These are phyloP conservation scores for Perilla frutescens DNA, from an alignment of 257 asterid species.

Conservation along the genomic window DNA sequence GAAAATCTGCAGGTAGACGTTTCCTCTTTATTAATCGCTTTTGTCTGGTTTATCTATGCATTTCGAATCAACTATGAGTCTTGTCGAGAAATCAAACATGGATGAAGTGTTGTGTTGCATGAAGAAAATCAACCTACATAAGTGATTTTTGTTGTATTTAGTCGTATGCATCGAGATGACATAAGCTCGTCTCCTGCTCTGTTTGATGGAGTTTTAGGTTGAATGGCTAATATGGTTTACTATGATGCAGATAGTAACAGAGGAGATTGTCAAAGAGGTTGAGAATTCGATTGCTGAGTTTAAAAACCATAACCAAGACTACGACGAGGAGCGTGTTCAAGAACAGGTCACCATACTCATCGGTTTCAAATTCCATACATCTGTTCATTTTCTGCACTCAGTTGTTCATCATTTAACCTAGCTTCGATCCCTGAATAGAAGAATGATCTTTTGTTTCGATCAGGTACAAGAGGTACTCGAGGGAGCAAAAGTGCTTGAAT, in stretches of 20 bases:
- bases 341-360: slow-evolving; percentile 62
- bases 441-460: slow-evolving; percentile 1
- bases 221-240: slow-evolving; percentile 8
- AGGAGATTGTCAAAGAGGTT: slow-evolving; percentile 87
- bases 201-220: no score
- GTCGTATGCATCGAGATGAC: no score
- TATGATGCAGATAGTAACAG: slow-evolving; percentile 66
- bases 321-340: slow-evolving; percentile 79
- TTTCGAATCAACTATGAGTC: neutral
- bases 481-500: slow-evolving; percentile 96
- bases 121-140: no score
- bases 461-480: slow-evolving; percentile 96
- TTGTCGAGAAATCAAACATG: neutral
- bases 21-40: slow-evolving; percentile 20
- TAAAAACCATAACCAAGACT: slow-evolving; percentile 79
- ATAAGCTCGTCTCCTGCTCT: no score
- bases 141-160: no score
- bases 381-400: neutral
- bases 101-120: neutral
- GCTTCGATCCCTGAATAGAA: neutral
- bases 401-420: neutral
- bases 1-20: slow-evolving; percentile 82
- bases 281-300: slow-evolving; percentile 78
- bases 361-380: slow-evolving; percentile 6
- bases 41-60: neutral